These are phyloP conservation scores for Kluyveromyces sp. DNA, from an alignment of 1,139 yeast genomes.

Conservation along the genomic window DNA sequence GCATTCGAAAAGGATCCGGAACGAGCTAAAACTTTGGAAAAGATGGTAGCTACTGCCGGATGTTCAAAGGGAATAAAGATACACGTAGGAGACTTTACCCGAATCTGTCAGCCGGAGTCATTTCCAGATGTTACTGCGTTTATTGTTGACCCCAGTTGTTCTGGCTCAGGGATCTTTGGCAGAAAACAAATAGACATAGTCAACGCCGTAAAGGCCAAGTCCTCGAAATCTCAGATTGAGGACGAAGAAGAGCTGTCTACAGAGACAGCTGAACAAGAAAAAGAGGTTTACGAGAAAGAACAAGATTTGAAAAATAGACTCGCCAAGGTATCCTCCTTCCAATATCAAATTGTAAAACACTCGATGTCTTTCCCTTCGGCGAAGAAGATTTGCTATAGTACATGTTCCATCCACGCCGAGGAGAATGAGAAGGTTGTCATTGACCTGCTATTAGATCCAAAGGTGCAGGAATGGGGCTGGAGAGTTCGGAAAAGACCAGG, in stretches of 20 bases:
- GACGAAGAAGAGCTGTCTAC: conserved; percentile 26
- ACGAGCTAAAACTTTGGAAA: conserved; percentile 63
- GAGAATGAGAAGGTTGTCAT: conserved; percentile 91
- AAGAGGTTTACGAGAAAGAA: conserved; percentile 34
- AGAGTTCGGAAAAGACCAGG: conserved; percentile 49
- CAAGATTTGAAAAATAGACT: conserved; percentile 50
- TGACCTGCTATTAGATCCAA: conserved; percentile 59
- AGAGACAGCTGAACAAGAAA: conserved; percentile 32
- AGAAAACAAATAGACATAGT: conserved; percentile 36
- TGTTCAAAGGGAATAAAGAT: conserved; percentile 47
- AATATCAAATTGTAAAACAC: conserved; percentile 77
- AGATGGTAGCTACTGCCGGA: conserved; percentile 78
- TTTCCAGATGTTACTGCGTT: conserved; percentile 66
- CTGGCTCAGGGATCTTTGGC: conserved; percentile 96
- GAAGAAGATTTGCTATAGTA: conserved; percentile 77
- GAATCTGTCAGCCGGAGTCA: conserved; percentile 47
- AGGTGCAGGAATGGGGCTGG: conserved; percentile 67
- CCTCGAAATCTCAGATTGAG: not conserved
- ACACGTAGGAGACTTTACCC: conserved; percentile 81
- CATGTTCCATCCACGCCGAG: conserved; percentile 89
- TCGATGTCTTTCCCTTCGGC: conserved; percentile 79
- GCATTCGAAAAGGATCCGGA: conserved; percentile 84
- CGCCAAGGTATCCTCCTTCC: conserved; percentile 73
- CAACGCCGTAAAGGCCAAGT: conserved; percentile 19
- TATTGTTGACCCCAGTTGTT: conserved; percentile 93